Percentiles rank a stretch among this genome's conserved stretches.
phyloP scores from a whole-genome alignment of 345 rosid genomes.

The Ceriops decandra region DNA sequence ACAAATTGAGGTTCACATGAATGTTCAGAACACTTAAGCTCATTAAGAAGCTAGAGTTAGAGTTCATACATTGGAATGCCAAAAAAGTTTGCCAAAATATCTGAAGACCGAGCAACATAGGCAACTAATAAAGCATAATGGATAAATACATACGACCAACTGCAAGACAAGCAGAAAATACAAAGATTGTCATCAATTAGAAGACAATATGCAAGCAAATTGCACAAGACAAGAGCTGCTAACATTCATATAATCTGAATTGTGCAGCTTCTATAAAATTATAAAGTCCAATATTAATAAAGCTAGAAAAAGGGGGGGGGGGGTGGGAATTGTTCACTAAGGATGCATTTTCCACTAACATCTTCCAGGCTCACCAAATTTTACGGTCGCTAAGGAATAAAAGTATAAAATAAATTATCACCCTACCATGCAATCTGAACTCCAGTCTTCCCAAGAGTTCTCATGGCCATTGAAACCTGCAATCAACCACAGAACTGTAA shows the following conservation, averaged over 20 bases:
- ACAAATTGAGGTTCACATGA: not conserved
- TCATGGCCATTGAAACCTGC: slow-evolving; percentile 92
- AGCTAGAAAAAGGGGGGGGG: no score
- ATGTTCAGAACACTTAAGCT: no score
- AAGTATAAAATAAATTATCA: slow-evolving; percentile 5
- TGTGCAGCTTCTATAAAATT: no score
- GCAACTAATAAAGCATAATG: slow-evolving; percentile 90
- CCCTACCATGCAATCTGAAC: slow-evolving; percentile 85
- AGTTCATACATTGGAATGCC: slow-evolving; percentile 71
- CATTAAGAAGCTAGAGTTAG: slow-evolving; percentile 4
- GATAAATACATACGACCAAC: slow-evolving; percentile 89
- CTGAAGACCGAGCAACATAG: slow-evolving; percentile 94
- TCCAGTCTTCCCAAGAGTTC: slow-evolving; percentile 78
- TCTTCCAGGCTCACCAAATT: no score
- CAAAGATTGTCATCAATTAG: slow-evolving; percentile 7
- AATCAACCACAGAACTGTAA: slow-evolving; percentile 13
- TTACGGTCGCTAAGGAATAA: not conserved
- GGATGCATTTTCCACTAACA: no score
- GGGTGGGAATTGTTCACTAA: no score
- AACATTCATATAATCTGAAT: no score
- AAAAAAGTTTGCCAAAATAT: slow-evolving; percentile 63
- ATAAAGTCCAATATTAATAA: no score
- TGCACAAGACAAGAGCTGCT: no score
- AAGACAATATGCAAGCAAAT: not conserved
- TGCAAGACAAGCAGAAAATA: slow-evolving; percentile 44